A percentile compares a stretch with the other conserved stretches of the same genome.
Evolutionary conservation across 305 asterid genomes (phyloP).

Genomic region (Striga hermonthica): DNA sequence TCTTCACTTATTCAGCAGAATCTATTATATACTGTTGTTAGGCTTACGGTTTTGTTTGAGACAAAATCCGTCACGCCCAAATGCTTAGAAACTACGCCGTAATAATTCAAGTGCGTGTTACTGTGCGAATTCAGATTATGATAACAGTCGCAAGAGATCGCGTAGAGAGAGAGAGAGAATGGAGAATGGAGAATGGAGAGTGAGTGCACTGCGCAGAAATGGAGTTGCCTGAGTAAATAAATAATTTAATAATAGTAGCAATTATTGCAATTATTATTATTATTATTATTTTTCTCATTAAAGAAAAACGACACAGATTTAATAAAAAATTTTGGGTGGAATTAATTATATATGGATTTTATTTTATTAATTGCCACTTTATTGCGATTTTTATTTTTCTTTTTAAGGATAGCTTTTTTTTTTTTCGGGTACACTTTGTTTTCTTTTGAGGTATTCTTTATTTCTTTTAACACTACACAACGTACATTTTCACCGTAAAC

Average conservation of each 20-base stretch:
- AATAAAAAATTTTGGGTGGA: slow-evolving; percentile 41
- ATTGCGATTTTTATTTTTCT: slow-evolving; percentile 28
- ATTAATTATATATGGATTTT: slow-evolving; percentile 38
- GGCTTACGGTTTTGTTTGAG: slow-evolving; percentile 26
- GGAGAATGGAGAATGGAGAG: slow-evolving; percentile 28
- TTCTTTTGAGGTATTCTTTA: slow-evolving; percentile 37
- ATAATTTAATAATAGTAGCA: slow-evolving; percentile 44
- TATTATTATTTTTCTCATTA: too few species aligned
- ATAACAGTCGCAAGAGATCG: slow-evolving; percentile 50
- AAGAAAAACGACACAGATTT: slow-evolving; percentile 45
- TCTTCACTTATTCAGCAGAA: slow-evolving; percentile 39
- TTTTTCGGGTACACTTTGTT: slow-evolving; percentile 36
- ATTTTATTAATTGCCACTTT: slow-evolving; percentile 36
- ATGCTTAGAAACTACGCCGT: slow-evolving; percentile 43
- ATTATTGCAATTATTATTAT: slow-evolving; percentile 51
- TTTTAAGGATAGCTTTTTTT: slow-evolving; percentile 27
- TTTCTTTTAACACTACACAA: slow-evolving; percentile 26
- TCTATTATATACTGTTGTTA: slow-evolving; percentile 32
- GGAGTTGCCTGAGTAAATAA: slow-evolving; percentile 46
- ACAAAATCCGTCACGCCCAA: slow-evolving; percentile 44
- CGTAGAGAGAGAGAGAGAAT: slow-evolving; percentile 41
- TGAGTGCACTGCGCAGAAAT: slow-evolving; percentile 34
- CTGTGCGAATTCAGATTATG: slow-evolving; percentile 39
- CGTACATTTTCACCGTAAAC: not conserved
- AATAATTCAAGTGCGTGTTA: slow-evolving; percentile 35